These are phyloP conservation scores for Monoraphidium neglectum DNA, from an alignment of 139 green algal species.

Conservation along the genomic window DNA sequence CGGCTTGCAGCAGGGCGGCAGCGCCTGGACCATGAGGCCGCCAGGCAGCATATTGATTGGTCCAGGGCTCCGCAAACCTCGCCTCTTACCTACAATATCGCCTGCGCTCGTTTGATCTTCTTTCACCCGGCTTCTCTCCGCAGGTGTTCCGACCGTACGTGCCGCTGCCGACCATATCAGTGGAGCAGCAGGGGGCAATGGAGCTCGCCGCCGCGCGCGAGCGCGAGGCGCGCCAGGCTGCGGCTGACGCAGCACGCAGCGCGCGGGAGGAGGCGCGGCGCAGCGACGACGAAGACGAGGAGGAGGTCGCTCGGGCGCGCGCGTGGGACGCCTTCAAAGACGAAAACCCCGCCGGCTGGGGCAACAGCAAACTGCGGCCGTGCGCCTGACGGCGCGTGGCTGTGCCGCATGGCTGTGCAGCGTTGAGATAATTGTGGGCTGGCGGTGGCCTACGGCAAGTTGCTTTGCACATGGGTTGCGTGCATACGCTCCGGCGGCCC, in stretches of 20 bases:
- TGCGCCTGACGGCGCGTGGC: constrained; percentile 14
- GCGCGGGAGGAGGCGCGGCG: constrained; percentile 12
- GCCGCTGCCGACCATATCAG: constrained; percentile 73
- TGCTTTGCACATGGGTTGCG: too few species aligned
- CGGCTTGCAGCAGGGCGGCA: too few species aligned
- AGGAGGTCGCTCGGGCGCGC: constrained; percentile 54
- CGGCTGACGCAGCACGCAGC: neutral
- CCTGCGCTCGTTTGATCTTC: neutral
- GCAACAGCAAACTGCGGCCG: constrained; percentile 77
- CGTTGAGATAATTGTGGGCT: too few species aligned
- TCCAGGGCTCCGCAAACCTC: neutral
- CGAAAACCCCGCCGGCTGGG: constrained; percentile 71
- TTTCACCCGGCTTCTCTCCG: neutral
- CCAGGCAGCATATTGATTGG: too few species aligned
- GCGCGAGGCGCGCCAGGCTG: neutral
- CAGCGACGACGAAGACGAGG: constrained; percentile 62
- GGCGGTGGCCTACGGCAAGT: too few species aligned
- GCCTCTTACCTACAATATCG: neutral
- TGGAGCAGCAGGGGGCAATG: constrained; percentile 51
- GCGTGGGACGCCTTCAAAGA: constrained; percentile 87
- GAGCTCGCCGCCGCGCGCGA: constrained; percentile 33
- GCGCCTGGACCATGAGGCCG: too few species aligned
- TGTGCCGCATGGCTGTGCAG: too few species aligned
- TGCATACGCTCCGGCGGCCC: too few species aligned
- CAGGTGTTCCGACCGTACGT: constrained; percentile 81